Percentiles rank a stretch among this genome's conserved stretches.
phyloP scores from a whole-genome alignment of 768 basidiomycete genomes.

The Kockovaella imperatae region DNA sequence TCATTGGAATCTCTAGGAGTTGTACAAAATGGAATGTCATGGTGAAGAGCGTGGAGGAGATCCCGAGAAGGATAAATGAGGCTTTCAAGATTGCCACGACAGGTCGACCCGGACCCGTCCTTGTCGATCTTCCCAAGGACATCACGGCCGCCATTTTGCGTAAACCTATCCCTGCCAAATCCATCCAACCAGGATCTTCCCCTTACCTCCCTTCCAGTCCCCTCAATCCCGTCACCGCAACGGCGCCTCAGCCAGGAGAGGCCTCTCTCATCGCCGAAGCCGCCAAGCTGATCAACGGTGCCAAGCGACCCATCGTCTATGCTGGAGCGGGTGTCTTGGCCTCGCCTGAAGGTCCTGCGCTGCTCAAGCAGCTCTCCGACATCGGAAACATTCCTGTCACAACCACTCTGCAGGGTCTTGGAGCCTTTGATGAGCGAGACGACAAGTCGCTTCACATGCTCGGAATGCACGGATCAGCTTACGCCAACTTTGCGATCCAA shows the following conservation, averaged over 20 bases:
- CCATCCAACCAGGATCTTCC: slow-evolving; percentile 73
- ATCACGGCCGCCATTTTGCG: slow-evolving; percentile 87
- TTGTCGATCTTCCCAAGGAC: slow-evolving; percentile 98
- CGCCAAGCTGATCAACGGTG: slow-evolving; percentile 82
- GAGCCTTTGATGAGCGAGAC: slow-evolving; percentile 86
- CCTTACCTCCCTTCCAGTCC: slow-evolving; percentile 44
- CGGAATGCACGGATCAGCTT: slow-evolving; percentile 96
- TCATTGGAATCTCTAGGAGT: slow-evolving; percentile 88
- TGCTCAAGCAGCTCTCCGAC: slow-evolving; percentile 68
- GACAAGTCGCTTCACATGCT: slow-evolving; percentile 89
- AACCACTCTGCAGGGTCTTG: slow-evolving; percentile 91
- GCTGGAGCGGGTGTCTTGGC: slow-evolving; percentile 85
- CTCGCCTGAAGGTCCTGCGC: slow-evolving; percentile 68
- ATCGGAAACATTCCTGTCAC: slow-evolving; percentile 93
- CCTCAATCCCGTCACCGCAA: slow-evolving; percentile 44
- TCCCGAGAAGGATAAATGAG: slow-evolving; percentile 93
- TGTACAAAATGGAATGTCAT: slow-evolving; percentile 99
- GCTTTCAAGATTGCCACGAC: slow-evolving; percentile 99
- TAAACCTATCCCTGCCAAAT: slow-evolving; percentile 73
- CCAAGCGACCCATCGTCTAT: slow-evolving; percentile 84
- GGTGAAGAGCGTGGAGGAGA: slow-evolving; percentile 93
- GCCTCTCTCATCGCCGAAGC: slow-evolving; percentile 65
- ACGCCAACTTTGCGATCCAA: slow-evolving; percentile 97
- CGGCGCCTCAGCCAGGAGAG: slow-evolving; percentile 57
- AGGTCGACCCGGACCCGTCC: slow-evolving; percentile 91